phyloP scores from a whole-genome alignment of 257 asterid genomes.

The Lithospermum erythrorhizon region DNA sequence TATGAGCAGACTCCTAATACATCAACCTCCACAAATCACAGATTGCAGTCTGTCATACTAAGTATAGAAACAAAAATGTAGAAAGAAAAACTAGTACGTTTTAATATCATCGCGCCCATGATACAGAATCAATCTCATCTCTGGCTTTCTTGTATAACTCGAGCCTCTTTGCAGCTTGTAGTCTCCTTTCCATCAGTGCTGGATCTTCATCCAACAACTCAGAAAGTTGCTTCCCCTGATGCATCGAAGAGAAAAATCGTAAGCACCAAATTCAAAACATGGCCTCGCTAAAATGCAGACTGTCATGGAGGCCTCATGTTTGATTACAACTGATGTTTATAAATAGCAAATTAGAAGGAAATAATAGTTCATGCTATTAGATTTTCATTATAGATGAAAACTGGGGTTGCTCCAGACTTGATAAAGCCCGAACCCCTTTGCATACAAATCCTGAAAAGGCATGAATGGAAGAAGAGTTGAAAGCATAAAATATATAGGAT shows the following conservation, averaged over 20 bases:
- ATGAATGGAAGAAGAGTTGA: background rate
- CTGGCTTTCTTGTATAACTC: conserved; percentile 83
- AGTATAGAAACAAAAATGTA: background rate
- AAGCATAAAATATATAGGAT: background rate
- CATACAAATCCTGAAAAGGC: background rate
- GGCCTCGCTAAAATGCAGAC: background rate
- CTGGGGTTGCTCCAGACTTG: too few relatives aligned
- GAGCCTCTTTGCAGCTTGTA: conserved; percentile 64
- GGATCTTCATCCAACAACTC: conserved; percentile 82
- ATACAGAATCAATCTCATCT: conserved; percentile 72
- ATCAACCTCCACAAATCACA: background rate
- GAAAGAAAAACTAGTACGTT: background rate
- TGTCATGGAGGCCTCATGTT: background rate
- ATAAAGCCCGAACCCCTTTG: too few relatives aligned
- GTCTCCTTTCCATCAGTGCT: conserved; percentile 77
- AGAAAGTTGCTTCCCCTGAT: conserved; percentile 60
- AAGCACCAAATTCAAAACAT: background rate
- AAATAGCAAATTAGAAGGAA: background rate
- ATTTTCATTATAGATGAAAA: too few relatives aligned
- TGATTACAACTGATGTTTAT: too few relatives aligned
- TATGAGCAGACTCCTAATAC: conserved; percentile 10
- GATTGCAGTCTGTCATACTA: background rate
- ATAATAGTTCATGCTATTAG: background rate
- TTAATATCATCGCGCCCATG: conserved; percentile 47
- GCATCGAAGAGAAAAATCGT: background rate